A percentile compares a stretch with the other conserved stretches of the same genome.
Evolutionary conservation across 2,329 filamentous ascomycete genomes (phyloP).

Genomic region (Sporothrix pallida): DNA sequence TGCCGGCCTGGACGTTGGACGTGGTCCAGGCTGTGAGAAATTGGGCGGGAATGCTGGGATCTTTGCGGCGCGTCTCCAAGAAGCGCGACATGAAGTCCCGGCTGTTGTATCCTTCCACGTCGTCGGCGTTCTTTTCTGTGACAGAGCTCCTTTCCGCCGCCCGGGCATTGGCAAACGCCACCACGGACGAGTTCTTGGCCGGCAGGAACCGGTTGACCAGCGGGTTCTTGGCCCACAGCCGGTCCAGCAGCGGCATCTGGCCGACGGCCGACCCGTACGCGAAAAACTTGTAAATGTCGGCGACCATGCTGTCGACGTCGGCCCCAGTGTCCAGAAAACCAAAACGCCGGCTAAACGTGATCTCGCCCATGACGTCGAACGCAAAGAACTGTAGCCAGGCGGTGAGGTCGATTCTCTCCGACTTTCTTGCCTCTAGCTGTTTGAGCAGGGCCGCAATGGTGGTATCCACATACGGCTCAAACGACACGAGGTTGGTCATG

Average conservation of each 20-base stretch:
- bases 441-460: constrained; percentile 41
- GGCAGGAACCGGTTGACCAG: constrained; percentile 40
- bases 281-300: constrained; percentile 43
- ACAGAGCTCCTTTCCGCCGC: not conserved
- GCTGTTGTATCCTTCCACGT: constrained; percentile 38
- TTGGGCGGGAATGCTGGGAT: not conserved
- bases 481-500: constrained; percentile 33
- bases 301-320: constrained; percentile 47
- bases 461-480: constrained; percentile 31
- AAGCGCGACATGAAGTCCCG: constrained; percentile 51
- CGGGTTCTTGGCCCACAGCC: constrained; percentile 49
- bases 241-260: constrained; percentile 46
- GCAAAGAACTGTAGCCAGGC: constrained; percentile 51
- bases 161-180: constrained; percentile 29
- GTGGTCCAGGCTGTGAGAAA: constrained; percentile 46
- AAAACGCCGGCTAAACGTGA: constrained; percentile 50
- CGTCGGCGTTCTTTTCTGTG: constrained; percentile 36
- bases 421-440: constrained; percentile 44
- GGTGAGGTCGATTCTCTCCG: constrained; percentile 49
- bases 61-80: constrained; percentile 44
- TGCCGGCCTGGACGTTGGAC: constrained; percentile 46
- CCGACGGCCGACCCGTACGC: constrained; percentile 36
- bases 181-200: constrained; percentile 30
- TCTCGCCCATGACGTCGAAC: constrained; percentile 50
- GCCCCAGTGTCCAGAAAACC: constrained; percentile 46